phyloP scores from a whole-genome alignment of 352 stramenopile genomes.

The Pythium coloratum region DNA sequence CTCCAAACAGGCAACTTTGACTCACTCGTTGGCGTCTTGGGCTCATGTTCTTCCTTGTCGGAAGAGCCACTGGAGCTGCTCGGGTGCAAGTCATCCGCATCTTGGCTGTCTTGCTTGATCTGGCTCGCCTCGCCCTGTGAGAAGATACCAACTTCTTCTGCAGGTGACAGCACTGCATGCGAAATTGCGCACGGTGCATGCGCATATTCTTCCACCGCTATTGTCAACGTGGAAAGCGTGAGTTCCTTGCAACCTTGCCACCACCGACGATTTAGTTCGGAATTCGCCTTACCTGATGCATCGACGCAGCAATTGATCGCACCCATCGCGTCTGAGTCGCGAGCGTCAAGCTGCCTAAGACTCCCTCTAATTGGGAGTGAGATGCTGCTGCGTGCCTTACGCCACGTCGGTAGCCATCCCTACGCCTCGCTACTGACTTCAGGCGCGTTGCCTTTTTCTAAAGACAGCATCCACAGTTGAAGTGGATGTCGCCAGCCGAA shows the following conservation, averaged over 20 bases:
- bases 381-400: background rate
- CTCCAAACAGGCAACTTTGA: background rate
- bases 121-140: background rate
- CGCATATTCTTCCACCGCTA: constrained; percentile 7
- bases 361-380: background rate
- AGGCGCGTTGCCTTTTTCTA: background rate
- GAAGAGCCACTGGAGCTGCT: background rate
- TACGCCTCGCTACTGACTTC: background rate
- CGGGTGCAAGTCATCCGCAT: background rate
- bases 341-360: background rate
- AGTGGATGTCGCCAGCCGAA: background rate
- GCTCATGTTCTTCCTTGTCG: background rate
- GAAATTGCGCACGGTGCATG: background rate
- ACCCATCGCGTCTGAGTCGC: constrained; percentile 9
- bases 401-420: background rate
- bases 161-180: background rate
- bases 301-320: constrained; percentile 27
- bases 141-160: background rate
- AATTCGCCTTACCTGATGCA: constrained; percentile 10
- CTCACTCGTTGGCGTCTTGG: background rate
- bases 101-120: background rate
- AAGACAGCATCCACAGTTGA: background rate
- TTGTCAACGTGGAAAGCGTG: background rate
- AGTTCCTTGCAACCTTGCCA: background rate
- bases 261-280: background rate